Evolutionary conservation across 352 stramenopile species (phyloP), one percentile per base, ranked within the genome.

Genomic region (Blastocystis hominis): DNA sequence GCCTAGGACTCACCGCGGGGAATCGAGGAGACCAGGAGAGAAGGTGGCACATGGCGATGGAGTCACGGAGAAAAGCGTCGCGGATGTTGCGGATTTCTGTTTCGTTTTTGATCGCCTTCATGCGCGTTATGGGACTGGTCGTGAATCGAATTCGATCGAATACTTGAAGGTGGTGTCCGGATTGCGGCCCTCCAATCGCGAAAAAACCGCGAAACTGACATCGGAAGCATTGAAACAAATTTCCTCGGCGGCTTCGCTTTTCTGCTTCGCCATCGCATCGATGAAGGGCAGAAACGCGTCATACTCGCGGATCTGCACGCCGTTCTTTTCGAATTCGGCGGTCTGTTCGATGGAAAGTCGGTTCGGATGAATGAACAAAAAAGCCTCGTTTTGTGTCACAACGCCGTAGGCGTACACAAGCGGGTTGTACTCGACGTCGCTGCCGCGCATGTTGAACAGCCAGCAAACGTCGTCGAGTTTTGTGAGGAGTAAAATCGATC

Each of bases 401-500:
- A 98, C 90, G 3, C 93, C 94, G 90, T 98, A 99, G 38, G 94
- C 93, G 88, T 96, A 97, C 89, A 97, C 95, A 3, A 98, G 94
- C 5, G 97, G 97, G 90, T 97, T 98, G 88, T 96, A 98, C 86
- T 95, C 92, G 79, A 99, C 93, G 89, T 99, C 97, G 63, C 92
- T 93, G 78, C 95, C 96, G 36, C 96, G 93, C 42, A 99, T 93
- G 91, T 99, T 99, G 79, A 99, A 94, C 2, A 99, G 92, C 89
- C 89, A 91, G 46, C 93, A 93, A 44, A 97, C 95, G 89, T 99
- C 97, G 89, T 98, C 96, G 6, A 99, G 92, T 3, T 95, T 94
- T 36, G 93, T 95, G 72, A 98, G 93, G 13, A 99, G 92, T 53
- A 97, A 92, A 3, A 95, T 93, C 70, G 96, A 64, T 10, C 13